These are phyloP conservation scores for Trichoderma sp. DNA, from an alignment of 2,329 filamentous ascomycete species.

Conservation along the genomic window DNA sequence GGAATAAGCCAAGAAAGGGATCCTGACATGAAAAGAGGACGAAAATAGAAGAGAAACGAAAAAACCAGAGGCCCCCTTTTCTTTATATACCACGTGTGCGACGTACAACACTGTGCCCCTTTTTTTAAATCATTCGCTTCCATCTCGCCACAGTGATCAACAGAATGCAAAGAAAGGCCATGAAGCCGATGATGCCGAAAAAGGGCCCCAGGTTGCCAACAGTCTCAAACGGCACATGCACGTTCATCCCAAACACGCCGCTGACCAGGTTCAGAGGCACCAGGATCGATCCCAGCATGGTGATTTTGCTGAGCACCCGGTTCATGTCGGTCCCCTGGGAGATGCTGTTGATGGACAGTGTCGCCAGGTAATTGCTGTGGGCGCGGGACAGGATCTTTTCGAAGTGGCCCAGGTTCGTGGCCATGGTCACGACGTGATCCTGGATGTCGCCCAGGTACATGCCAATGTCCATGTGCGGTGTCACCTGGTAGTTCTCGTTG, in stretches of 20 bases:
- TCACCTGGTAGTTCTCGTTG: slow-evolving; percentile 95
- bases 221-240: slow-evolving; percentile 66
- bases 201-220: slow-evolving; percentile 58
- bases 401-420: slow-evolving; percentile 91
- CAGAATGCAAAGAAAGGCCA: slow-evolving; percentile 56
- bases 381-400: slow-evolving; percentile 96
- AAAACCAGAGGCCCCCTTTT: not conserved
- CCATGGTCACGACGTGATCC: slow-evolving; percentile 99
- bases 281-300: slow-evolving; percentile 89
- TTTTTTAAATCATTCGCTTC: slow-evolving; percentile 49
- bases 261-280: slow-evolving; percentile 94
- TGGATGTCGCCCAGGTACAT: slow-evolving; percentile 97
- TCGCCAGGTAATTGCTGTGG: slow-evolving; percentile 94
- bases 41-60: not conserved
- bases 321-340: slow-evolving; percentile 87
- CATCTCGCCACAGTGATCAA: slow-evolving; percentile 51
- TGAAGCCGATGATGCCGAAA: slow-evolving; percentile 53
- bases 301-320: slow-evolving; percentile 90
- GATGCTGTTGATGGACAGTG: slow-evolving; percentile 89
- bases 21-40: not conserved
- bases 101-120: slow-evolving; percentile 15
- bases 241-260: slow-evolving; percentile 87
- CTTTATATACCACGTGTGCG: slow-evolving; percentile 9
- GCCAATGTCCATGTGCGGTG: slow-evolving; percentile 93
- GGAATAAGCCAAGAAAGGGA: slow-evolving; percentile 1